Evolutionary conservation across 2,329 filamentous ascomycete genomes (phyloP), one percentile per base, ranked within the genome.

Genomic region (Pseudogymnoascus sp.): DNA sequence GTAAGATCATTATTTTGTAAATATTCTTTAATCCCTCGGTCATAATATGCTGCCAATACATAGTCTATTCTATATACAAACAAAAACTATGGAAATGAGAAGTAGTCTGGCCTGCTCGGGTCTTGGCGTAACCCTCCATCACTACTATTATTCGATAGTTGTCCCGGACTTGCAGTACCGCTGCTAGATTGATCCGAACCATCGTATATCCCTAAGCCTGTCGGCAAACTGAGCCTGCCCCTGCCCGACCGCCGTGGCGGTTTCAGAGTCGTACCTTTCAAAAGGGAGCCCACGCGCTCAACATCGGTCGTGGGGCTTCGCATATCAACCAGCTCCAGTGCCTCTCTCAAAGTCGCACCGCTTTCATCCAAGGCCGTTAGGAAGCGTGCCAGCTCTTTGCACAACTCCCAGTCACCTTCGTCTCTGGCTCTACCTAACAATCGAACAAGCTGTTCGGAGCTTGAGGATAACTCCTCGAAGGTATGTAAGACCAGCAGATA

Each of bases 401-500:
- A 97, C 29, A 99, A 78, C 69, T 97, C 93, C 92, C 93, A 99
- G 72, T 97, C 93, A 60, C 87, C 86, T 74, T 93, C 91, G 34
- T 86, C 81, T 70, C 93, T 93, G 0, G 93, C 95, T 60, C 90
- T 81, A 34, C 85, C 86, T 64, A 99, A 82, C 23, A 99, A 79
- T 11, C 92, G 84, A 3, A 96, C 89, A 18, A 92, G 87, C 72
- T 93, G 89, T 69, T 90, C 87, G 12, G 86, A 87, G 18, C 86
- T 88, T 1, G 86, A 81, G 10, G 81, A 83, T 45, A 89, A 75
- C 73, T 90, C 87, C 67, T 89, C 85, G 64, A 89, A 81, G 0
- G 92, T 96, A 73, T 99, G 93, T 37, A 99, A 80, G 37, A 99
- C 90, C 16, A 99, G 85, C n/a, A 99, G 82, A 74, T 97, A 99